Evolutionary conservation across 2,329 filamentous ascomycete genomes (phyloP).

Genomic region (Alternaria brassicae): DNA sequence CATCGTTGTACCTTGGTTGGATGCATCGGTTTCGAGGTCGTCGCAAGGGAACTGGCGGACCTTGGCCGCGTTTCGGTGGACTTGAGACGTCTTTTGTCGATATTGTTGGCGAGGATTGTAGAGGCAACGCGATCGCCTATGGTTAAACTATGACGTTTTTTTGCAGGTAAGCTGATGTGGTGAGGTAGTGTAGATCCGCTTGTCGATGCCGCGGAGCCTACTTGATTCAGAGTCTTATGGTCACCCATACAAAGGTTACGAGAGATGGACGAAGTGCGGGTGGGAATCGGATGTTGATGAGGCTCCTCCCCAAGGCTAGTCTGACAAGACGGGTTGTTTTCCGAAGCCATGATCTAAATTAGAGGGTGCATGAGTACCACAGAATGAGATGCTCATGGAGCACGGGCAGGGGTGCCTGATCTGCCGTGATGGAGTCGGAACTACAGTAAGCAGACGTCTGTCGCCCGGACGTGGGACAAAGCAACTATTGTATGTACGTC

Average conservation of each 20-base stretch:
- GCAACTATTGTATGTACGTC: conserved; percentile 12
- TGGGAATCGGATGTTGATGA: conserved; percentile 26
- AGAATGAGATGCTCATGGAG: conserved; percentile 19
- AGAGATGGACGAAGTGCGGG: conserved; percentile 25
- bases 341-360: conserved; percentile 34
- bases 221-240: conserved; percentile 1
- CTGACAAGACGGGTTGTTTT: conserved; percentile 14
- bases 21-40: conserved; percentile 29
- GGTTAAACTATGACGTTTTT: conserved; percentile 11
- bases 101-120: conserved; percentile 2
- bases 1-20: conserved; percentile 41
- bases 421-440: conserved; percentile 19
- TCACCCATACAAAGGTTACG: background rate
- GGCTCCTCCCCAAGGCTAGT: conserved; percentile 22
- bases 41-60: conserved; percentile 28
- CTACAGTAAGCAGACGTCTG: conserved; percentile 12
- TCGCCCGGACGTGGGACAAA: conserved; percentile 28
- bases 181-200: conserved; percentile 7
- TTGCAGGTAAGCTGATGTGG: conserved; percentile 1
- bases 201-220: conserved; percentile 7
- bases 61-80: conserved; percentile 16
- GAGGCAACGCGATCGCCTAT: conserved; percentile 6
- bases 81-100: background rate
- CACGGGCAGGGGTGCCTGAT: conserved; percentile 27
- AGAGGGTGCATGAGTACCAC: conserved; percentile 24